Conservation (phyloP, 257 asterid genomes). For the Rhazya stricta region DNA sequence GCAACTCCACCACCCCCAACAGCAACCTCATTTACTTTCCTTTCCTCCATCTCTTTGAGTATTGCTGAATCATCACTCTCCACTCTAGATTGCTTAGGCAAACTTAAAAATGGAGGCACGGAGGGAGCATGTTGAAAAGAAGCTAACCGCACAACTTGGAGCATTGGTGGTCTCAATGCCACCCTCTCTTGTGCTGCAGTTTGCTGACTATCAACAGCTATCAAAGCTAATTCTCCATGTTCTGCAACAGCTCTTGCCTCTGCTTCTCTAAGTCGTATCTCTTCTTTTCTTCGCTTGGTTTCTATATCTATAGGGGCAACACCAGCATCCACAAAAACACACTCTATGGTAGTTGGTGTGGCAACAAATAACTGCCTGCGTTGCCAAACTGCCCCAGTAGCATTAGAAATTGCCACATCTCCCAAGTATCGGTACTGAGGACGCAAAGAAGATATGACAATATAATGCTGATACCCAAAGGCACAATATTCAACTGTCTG, state of each 20-base stretch:
- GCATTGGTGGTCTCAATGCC: conserved; percentile 81
- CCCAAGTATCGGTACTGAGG: conserved; percentile 96
- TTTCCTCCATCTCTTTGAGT: conserved; percentile 63
- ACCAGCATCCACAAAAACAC: conserved; percentile 98
- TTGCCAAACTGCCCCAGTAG: conserved; percentile 99
- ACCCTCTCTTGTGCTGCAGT: conserved; percentile 64
- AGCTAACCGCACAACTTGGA: conserved; percentile 92
- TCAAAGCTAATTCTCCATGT: conserved; percentile 90
- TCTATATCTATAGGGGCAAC: conserved; percentile 77
- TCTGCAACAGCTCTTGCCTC: conserved; percentile 76
- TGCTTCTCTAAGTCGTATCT: conserved; percentile 60
- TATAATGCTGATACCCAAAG: conserved; percentile 78
- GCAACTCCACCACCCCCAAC: conserved; percentile 74
- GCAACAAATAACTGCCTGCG: conserved; percentile 93
- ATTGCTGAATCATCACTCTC: conserved; percentile 60
- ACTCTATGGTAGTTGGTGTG: conserved; percentile 94
- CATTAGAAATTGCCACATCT: conserved; percentile 91
- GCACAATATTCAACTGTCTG: conserved; percentile 99
- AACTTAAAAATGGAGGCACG: conserved; percentile 81
- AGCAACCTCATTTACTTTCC: conserved; percentile 77
- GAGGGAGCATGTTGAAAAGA: conserved; percentile 95
- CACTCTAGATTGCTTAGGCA: conserved; percentile 75
- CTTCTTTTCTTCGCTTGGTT: conserved; percentile 73
- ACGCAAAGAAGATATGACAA: conserved; percentile 90
- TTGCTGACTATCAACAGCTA: conserved; percentile 73